Evolutionary conservation across 208 protist species (phyloP), one percentile per base, ranked within the genome.

Genomic region (Crithidia expoeki): DNA sequence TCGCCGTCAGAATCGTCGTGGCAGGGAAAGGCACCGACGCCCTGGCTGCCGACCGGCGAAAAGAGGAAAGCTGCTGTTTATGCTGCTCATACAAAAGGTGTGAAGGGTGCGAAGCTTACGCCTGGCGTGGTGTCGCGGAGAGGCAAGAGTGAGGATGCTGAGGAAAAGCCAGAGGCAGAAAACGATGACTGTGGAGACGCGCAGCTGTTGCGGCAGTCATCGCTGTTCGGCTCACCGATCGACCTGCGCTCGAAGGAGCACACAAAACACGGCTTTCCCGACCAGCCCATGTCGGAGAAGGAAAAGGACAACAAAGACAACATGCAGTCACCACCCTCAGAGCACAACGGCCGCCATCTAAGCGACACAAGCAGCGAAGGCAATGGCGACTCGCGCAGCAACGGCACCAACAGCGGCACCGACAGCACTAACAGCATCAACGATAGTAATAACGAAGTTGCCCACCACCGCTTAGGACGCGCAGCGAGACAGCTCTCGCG

Each of bases 171-270:
- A 7, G 44, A 60, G 19, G 12, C 34, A 30, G n/a, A n/a, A 30
- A 46, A 44, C 28, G 17, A 25, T 17, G 60, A 30, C 16, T 16
- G 19, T 6, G 49, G 19, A 32, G 38, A 65, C 9, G 36, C 5
- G 12, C 5, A 12, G 21, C 30, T 55, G 46, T n/a, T 40, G 60
- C 60, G 27, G 6, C 60, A 65, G 46, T 65, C 60, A 12, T 65
- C 60, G 0, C 60, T 65, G n/a, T 10, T 65, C 32, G 60, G 46
- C 5, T 65, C 60, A 1, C 42, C 60, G 14, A 55, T 52, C 2
- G 60, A 55, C 30, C 46, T 65, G 42, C 58, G 42, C 10, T 16
- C 10, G 3, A 33, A 27, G 14, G 30, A n/a, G 9, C 4, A 32
- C 60, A 23, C 28, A 11, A 4, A 12, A 1, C 19, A 55, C 16